Base-by-base conservation (phyloP, 768 basidiomycete genomes). In the Naganishia vishniacii region DNA sequence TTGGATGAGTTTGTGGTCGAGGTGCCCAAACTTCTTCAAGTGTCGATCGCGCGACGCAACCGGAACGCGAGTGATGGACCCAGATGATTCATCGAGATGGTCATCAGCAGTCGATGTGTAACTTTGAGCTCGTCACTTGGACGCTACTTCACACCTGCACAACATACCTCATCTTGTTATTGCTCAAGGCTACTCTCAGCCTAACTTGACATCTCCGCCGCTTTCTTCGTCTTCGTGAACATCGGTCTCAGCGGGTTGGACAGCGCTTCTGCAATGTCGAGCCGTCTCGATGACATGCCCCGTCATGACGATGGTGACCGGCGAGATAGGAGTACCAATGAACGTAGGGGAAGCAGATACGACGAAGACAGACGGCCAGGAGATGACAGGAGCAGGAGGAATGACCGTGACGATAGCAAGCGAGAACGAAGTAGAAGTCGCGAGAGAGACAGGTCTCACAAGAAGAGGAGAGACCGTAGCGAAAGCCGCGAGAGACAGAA, bases 381-480 rank as follows among this genome's bases (percentile, higher is more conserved):
- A 3, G 37, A 59, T 4, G 71, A 74, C 15, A 61, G 65, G 28
- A 69, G 67, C 49, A 65, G 66, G 42, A 65, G 70, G 25, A 71
- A 70, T 23, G 67, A 69, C 41, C 73, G 71, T 11, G 70, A 74
- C 58, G 72, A 71, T n/a, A 67, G 76, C 31, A 77, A 77, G 16
- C 72, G 73, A 63, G 79, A 80, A 56, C 69, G 68, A 44, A 79
- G 79, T 41, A 63, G 70, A 37, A 79, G 80, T 63, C 70, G 69
- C 32, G 79, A 79, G 29, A 59, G 72, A 40, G 73, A 67, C 53
- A 80, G 82, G 70, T 82, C 81, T 80, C 83, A 73, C 60, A 70
- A 74, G 7, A 75, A 76, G 32, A 67, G 70, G 61, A 81, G 67
- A 16, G 67, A 72, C 25, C 75, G 71, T 67, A 79, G 78, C 32